Evolutionary conservation across 345 rosid species (phyloP), one percentile per base, ranked within the genome.

Genomic region (Rhodamnia argentea): DNA sequence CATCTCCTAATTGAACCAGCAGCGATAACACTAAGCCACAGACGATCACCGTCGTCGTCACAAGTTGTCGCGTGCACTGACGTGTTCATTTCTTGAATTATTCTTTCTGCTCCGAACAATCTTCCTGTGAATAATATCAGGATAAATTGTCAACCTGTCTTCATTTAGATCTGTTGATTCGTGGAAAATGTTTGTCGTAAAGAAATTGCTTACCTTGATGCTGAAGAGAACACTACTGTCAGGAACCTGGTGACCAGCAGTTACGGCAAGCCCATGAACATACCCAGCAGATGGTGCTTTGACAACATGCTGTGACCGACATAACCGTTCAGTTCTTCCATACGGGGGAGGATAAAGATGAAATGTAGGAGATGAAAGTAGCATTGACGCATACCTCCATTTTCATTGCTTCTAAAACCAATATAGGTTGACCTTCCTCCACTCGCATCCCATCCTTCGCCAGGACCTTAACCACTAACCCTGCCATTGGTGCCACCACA

Each of bases 321-420:
- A 64, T 50, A 13, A 23, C 70, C 50, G 18, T 64, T 60, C 44
- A 62, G 84, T 9, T 23, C 24, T 37, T 76, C 37, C 47, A 22
- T 10, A 56, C 10, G 60, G 4, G 13, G 51, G 16, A 62, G 32
- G 3, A 50, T 78, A 59, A 60, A 76, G 52, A 27, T 27, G 87
- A 84, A 18, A 29, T 70, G 64, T 62, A 23, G 42, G 50, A 52
- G 76, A 74, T 42, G 55, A 62, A 84, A 82, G 50, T 20, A 85
- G 52, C 75, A 81, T 83, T 7, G 40, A 57, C 59, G 88, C 92
- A 55, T 84, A 95, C 99, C 99, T 97, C 99, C 99, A 97, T 97
- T 92, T 97, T 97, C 99, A 96, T 97, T 86, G 98, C 99, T 91
- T 96, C 99, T 58, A 97, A 87, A 88, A 97, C 98, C 85, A 97